These are phyloP conservation scores for Crithidia brevicula DNA, from an alignment of 208 protist species.

Conservation along the genomic window DNA sequence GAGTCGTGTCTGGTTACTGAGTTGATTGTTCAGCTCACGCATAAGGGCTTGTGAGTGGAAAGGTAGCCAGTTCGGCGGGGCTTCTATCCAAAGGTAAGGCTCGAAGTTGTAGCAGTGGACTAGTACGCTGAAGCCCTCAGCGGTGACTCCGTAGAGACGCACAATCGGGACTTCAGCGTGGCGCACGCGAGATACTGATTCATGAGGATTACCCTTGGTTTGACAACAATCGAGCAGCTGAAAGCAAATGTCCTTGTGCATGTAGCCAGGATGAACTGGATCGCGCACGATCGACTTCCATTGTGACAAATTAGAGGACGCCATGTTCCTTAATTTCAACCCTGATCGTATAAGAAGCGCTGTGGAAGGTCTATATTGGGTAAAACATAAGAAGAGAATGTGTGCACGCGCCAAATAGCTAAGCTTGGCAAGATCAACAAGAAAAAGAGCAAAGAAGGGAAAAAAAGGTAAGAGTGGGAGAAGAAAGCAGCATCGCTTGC, in stretches of 20 bases:
- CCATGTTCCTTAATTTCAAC: no score
- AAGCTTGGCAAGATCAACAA: no score
- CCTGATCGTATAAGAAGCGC: no score
- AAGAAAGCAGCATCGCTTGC: no score
- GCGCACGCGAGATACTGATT: slow-evolving; percentile 64
- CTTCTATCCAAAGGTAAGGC: slow-evolving; percentile 96
- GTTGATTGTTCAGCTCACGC: slow-evolving; percentile 75
- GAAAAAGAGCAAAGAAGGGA: no score
- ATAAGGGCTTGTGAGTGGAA: slow-evolving; percentile 74
- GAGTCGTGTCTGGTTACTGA: slow-evolving; percentile 63
- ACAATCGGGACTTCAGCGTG: slow-evolving; percentile 88
- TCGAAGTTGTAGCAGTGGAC: slow-evolving; percentile 96
- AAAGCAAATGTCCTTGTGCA: slow-evolving; percentile 71
- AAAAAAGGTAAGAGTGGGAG: no score
- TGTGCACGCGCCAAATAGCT: no score
- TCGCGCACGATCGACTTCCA: slow-evolving; percentile 47
- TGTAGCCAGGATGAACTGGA: slow-evolving; percentile 37
- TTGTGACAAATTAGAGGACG: slow-evolving; percentile 18
- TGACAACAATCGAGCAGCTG: slow-evolving; percentile 90
- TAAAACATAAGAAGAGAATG: no score
- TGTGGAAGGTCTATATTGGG: no score
- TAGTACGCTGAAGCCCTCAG: slow-evolving; percentile 90
- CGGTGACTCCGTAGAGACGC: slow-evolving; percentile 94
- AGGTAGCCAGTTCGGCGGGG: slow-evolving; percentile 78
- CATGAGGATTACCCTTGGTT: slow-evolving; percentile 72